Evolutionary conservation across 2,329 filamentous ascomycete genomes (phyloP), one percentile per base, ranked within the genome.

Genomic region (Fusarium subtropicale): DNA sequence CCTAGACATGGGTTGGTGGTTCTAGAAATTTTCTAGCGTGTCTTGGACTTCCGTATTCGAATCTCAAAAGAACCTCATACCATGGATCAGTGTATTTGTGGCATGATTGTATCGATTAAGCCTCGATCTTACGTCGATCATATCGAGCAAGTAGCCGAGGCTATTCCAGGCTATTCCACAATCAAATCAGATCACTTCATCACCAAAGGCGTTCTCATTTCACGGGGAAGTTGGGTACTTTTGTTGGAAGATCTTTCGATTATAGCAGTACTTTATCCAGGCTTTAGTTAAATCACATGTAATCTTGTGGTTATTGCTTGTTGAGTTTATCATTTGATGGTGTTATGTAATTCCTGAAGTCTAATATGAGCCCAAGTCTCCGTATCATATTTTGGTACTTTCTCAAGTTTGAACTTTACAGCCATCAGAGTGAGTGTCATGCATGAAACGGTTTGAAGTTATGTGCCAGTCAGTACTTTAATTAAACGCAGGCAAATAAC

Each of bases 11-110:
- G 60, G 41, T 38, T 42, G 33, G 46, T 66, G 59, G 55, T 75
- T 75, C 73, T 75, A 56, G 73, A 75, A 75, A 65, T 59, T 73
- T 75, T 75, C 73, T 75, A 75, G 73, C 69, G 69, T 52, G 50
- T 61, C 59, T 64, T 66, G 38, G 56, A 56, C 48, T 57, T 24
- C 46, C 61, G 51, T 58, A 47, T 58, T 36, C 63, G 59, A 69
- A 74, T 62, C 62, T 18, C 39, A 64, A 67, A 62, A 46, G 55
- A 68, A 70, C 68, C 66, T 73, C 70, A 68, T 56, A 55, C 52
- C 59, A 73, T 74, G 38, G 44, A 57, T 56, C 38, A 31, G 7
- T 16, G 28, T 52, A n/a, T 54, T 46, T 34, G 38, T 70, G 53
- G 61, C 45, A 42, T 45, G 57, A 62, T 57, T 33, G 34, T 55